phyloP scores from a whole-genome alignment of 177 flowering plant genomes.

The Vitis hybrid region DNA sequence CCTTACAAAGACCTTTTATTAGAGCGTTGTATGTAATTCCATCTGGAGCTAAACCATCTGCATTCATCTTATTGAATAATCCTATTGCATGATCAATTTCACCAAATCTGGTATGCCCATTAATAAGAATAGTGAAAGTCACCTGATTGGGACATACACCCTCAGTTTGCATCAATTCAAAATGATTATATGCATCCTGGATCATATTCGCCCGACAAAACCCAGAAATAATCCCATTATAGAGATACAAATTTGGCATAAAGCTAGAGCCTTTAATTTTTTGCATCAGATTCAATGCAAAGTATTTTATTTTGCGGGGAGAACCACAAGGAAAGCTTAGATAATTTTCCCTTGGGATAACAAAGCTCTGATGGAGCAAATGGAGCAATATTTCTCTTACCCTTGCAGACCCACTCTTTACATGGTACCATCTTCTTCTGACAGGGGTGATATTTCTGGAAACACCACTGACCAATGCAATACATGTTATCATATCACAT shows the following conservation, averaged over 20 bases:
- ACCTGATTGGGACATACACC: conserved; percentile 60
- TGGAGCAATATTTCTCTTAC: conserved; percentile 33
- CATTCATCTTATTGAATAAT: conserved; percentile 57
- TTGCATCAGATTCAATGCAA: conserved; percentile 31
- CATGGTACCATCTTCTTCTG: conserved; percentile 16
- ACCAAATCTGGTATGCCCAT: conserved; percentile 37
- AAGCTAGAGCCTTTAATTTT: conserved; percentile 20
- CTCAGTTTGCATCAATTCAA: conserved; percentile 41
- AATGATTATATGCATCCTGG: conserved; percentile 45
- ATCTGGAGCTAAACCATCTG: conserved; percentile 47
- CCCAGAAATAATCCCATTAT: conserved; percentile 49
- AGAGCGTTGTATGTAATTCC: conserved; percentile 42
- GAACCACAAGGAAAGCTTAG: conserved; percentile 12
- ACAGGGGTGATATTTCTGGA: conserved; percentile 31
- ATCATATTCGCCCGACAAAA: conserved; percentile 42
- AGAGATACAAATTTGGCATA: conserved; percentile 46
- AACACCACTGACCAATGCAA: conserved; percentile 47
- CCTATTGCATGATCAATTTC: conserved; percentile 44
- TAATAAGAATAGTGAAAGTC: conserved; percentile 64
- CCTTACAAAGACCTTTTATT: conserved; percentile 48
- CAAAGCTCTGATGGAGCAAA: conserved; percentile 26
- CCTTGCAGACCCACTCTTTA: conserved; percentile 16
- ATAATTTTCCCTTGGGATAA: conserved; percentile 11
- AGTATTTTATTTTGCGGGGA: conserved; percentile 27
- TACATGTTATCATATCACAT: conserved; percentile 35